Conservation (phyloP, 1,284 basidiomycete species). For the Ustilago shanxiensis region DNA sequence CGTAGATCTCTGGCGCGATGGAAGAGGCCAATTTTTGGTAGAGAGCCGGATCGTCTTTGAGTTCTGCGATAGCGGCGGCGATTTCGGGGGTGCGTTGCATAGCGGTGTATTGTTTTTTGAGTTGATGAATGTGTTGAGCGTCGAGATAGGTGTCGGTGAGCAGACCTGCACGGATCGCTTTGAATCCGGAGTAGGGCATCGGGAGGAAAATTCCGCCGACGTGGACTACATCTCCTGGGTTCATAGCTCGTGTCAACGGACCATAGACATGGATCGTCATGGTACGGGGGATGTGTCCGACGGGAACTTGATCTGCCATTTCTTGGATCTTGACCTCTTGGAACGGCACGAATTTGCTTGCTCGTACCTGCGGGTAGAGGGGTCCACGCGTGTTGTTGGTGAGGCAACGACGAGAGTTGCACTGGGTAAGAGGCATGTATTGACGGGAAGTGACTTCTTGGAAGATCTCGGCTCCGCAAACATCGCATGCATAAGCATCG, state of each 20-base stretch:
- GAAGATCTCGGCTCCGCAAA: slow-evolving; percentile 98
- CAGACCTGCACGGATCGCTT: slow-evolving; percentile 90
- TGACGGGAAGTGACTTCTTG: slow-evolving; percentile 95
- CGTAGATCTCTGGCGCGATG: slow-evolving; percentile 99
- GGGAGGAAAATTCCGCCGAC: slow-evolving; percentile 89
- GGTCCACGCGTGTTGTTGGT: slow-evolving; percentile 89
- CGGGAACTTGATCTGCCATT: slow-evolving; percentile 99
- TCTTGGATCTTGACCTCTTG: slow-evolving; percentile 99
- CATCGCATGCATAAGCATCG: slow-evolving; percentile 98
- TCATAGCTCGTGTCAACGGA: slow-evolving; percentile 87
- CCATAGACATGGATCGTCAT: slow-evolving; percentile 97
- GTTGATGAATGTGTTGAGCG: slow-evolving; percentile 87
- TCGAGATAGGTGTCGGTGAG: slow-evolving; percentile 98
- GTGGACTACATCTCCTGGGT: slow-evolving; percentile 95
- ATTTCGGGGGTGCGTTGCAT: slow-evolving; percentile 93
- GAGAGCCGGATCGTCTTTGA: slow-evolving; percentile 80
- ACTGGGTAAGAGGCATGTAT: slow-evolving; percentile 88
- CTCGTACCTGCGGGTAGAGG: slow-evolving; percentile 97
- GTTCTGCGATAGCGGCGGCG: slow-evolving; percentile 77
- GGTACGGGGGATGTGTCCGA: slow-evolving; percentile 97
- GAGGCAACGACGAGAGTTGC: slow-evolving; percentile 78
- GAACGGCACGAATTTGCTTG: slow-evolving; percentile 96
- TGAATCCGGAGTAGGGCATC: slow-evolving; percentile 88
- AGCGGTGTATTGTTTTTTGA: slow-evolving; percentile 96
- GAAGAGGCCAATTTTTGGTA: slow-evolving; percentile 82